A percentile compares a stretch with the other conserved stretches of the same genome.
These are phyloP conservation scores for Eucommia ulmoides DNA, from an alignment of 257 asterid genomes.

Conservation along the genomic window DNA sequence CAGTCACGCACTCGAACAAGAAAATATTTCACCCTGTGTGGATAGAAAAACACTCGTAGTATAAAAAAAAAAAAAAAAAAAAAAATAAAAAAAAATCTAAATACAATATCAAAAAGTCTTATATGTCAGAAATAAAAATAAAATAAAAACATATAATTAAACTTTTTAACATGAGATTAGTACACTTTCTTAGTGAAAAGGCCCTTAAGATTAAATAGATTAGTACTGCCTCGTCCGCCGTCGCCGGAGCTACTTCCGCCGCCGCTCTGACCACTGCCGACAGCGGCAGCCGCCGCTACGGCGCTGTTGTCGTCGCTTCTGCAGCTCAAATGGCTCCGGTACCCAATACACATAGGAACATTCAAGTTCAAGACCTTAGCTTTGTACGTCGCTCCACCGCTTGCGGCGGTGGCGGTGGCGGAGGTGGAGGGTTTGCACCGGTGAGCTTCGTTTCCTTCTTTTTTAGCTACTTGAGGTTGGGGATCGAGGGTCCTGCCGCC, in stretches of 20 bases:
- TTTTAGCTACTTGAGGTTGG: constrained; percentile 16
- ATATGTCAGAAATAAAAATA: too few relatives aligned
- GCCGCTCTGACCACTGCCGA: constrained; percentile 5
- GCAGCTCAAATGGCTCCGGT: constrained; percentile 57
- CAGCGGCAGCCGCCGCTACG: constrained; percentile 9
- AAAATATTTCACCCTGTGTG: too few relatives aligned
- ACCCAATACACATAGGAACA: constrained; percentile 82
- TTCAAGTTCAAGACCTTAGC: constrained; percentile 45
- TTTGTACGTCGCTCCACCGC: constrained; percentile 14
- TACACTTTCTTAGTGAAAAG: constrained; percentile 78
- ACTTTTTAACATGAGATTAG: too few relatives aligned
- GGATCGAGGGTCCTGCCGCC: constrained; percentile 19
- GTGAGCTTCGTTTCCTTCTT: constrained; percentile 22
- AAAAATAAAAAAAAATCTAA: too few relatives aligned
- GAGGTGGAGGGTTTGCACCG: constrained; percentile 28
- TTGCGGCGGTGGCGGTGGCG: constrained; percentile 1
- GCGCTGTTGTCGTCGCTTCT: constrained; percentile 28
- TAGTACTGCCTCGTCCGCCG: constrained; percentile 61
- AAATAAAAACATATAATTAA: too few relatives aligned
- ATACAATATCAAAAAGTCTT: too few relatives aligned
- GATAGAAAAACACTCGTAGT: too few relatives aligned
- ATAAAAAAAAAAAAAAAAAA: too few relatives aligned
- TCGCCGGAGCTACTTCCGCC: constrained; percentile 35
- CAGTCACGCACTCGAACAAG: too few relatives aligned
- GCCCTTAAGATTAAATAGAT: constrained; percentile 48